A percentile compares a stretch with the other conserved stretches of the same genome.
phyloP scores from a whole-genome alignment of 805 yeast genomes.

The Barnettozyma vustinii region DNA sequence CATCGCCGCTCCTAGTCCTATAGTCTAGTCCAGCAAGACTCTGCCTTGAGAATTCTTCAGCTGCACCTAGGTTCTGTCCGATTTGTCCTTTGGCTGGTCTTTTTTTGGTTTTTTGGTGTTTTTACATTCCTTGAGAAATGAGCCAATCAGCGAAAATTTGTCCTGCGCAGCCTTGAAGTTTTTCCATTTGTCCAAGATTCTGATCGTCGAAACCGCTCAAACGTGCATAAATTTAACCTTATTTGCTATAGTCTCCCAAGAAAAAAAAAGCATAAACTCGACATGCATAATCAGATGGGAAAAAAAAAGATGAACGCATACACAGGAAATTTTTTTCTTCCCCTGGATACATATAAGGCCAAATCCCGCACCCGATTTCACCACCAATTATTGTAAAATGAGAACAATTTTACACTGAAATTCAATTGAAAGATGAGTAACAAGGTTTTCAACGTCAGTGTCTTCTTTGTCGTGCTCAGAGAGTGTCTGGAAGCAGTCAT shows the following conservation, averaged over 20 bases:
- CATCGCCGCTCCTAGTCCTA: too few relatives aligned
- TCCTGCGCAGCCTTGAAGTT: background rate
- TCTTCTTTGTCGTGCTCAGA: constrained; percentile 88
- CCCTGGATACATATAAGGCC: background rate
- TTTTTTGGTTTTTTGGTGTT: too few relatives aligned
- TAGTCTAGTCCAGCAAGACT: background rate
- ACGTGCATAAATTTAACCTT: background rate
- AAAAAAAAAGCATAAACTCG: background rate
- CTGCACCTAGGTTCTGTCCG: background rate
- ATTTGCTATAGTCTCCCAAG: background rate
- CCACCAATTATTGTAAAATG: background rate
- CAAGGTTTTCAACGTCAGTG: constrained; percentile 35
- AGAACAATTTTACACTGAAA: background rate
- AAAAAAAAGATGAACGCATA: background rate
- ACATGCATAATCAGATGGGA: constrained; percentile 8
- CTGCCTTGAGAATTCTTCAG: background rate
- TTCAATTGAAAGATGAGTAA: constrained; percentile 2
- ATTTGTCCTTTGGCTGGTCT: background rate
- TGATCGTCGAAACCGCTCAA: background rate
- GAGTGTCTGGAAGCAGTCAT: constrained; percentile 91
- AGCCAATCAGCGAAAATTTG: background rate
- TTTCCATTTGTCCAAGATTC: background rate
- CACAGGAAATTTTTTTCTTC: background rate
- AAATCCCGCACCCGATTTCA: background rate
- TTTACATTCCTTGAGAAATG: too few relatives aligned